Evolutionary conservation across 2,329 filamentous ascomycete genomes (phyloP).

Genomic region (Aspergillus aculeatinus): DNA sequence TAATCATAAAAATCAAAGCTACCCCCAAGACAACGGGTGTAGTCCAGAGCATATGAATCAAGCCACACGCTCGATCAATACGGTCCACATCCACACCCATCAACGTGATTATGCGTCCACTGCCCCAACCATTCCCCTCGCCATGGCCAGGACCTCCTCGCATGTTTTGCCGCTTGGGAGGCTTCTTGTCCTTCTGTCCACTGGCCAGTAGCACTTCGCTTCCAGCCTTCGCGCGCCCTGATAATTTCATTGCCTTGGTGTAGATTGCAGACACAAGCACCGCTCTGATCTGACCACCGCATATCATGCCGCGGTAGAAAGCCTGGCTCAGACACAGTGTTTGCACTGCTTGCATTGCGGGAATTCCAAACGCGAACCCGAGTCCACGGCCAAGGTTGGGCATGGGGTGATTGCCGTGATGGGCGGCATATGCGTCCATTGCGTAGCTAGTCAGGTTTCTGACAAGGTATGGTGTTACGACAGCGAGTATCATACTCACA

Average conservation of each 20-base stretch:
- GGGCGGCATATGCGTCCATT: constrained; percentile 71
- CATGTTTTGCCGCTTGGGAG: constrained; percentile 39
- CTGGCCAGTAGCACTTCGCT: constrained; percentile 57
- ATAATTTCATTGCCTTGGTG: constrained; percentile 87
- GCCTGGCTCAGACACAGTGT: constrained; percentile 85
- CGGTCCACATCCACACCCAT: constrained; percentile 97
- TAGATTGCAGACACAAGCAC: constrained; percentile 85
- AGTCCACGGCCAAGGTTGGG: constrained; percentile 75
- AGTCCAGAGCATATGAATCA: constrained; percentile 92
- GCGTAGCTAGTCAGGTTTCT: constrained; percentile 86
- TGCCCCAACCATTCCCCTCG: constrained; percentile 83
- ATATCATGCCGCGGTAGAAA: constrained; percentile 87
- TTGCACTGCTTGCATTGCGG: constrained; percentile 78
- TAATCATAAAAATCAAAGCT: constrained; percentile 73
- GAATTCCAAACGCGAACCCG: constrained; percentile 80
- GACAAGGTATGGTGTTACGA: constrained; percentile 80
- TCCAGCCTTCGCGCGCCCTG: constrained; percentile 82
- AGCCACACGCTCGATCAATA: constrained; percentile 79
- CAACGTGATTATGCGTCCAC: constrained; percentile 85
- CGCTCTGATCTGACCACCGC: constrained; percentile 79
- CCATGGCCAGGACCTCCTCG: constrained; percentile 52
- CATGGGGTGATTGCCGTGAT: constrained; percentile 49
- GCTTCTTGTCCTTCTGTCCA: constrained; percentile 44
- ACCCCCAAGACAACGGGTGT: constrained; percentile 75
- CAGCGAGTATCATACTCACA: constrained; percentile 68